Evolutionary conservation across 495 filamentous ascomycete genomes (phyloP), one percentile per base, ranked within the genome.

Genomic region (Venustampulla echinocandica): DNA sequence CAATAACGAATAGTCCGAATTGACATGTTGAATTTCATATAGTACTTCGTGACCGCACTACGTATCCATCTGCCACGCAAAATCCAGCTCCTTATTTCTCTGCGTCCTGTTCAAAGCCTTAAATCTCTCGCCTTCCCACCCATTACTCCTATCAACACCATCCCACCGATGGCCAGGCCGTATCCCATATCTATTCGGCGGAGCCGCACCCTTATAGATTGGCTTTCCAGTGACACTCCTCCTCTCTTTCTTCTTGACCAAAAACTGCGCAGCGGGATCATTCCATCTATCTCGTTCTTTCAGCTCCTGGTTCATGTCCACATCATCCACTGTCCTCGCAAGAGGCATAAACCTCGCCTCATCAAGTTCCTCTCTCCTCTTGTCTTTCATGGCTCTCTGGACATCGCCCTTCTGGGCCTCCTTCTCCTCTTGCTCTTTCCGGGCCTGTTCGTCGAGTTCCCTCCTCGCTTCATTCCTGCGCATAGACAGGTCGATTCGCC

Each of bases 91-190:
- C 61, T 82, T 81, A 49, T 80, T 70, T 61, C 84, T 79, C 59
- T 75, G 75, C 64, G 73, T 78, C 60, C 75, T 66, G 65, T 95
- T 94, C 61, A 85, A 69, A 21, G 87, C 85, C 60, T 82, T 81
- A 68, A 97, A 97, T 73, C 87, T 84, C 65, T 96, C 87, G 64
- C 77, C 86, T 70, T 98, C 92, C 60, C 95, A 97, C 33, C 90
- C 89, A 71, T 85, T 98, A 17, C 83, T 73, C 53, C 92, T 71
- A 76, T 98, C 93, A 32, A 98, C 93, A 11, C 93, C 93, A 77
- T 99, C 92, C 92, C 92, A 99, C 56, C 83, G 67, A 69, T 94
- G 82, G 6, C 92, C 93, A 2, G 92, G 92, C 51, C 81, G 67
- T 51, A 97, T 97, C 14, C 87, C 85, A 73, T 95, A 97, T 46